phyloP scores from a whole-genome alignment of 805 yeast species.

The Torulaspora indica region DNA sequence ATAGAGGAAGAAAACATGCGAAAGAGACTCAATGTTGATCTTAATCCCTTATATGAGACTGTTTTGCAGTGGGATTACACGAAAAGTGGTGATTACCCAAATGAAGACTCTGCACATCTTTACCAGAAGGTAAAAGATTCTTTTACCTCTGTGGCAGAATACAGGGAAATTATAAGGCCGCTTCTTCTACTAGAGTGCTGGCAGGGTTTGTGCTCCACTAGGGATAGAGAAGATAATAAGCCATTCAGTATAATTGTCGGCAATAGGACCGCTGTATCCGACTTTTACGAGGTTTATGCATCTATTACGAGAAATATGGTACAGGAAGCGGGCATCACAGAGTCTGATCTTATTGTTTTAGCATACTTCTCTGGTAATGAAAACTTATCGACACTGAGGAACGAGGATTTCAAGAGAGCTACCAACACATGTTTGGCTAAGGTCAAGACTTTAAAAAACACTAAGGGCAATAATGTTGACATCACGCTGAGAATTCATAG shows the following conservation, averaged over 20 bases:
- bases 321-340: constrained; percentile 54
- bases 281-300: constrained; percentile 81
- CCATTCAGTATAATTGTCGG: constrained; percentile 72
- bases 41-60: constrained; percentile 65
- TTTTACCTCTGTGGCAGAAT: constrained; percentile 59
- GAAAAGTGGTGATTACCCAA: constrained; percentile 52
- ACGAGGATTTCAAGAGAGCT: constrained; percentile 35
- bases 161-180: constrained; percentile 69
- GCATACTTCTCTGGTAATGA: constrained; percentile 45
- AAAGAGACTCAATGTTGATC: constrained; percentile 67
- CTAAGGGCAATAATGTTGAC: constrained; percentile 64
- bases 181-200: constrained; percentile 84
- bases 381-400: constrained; percentile 29
- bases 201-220: constrained; percentile 78
- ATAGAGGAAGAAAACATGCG: constrained; percentile 74
- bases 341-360: constrained; percentile 69
- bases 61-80: constrained; percentile 76
- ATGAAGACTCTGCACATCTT: constrained; percentile 40
- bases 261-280: constrained; percentile 75
- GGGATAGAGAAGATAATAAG: constrained; percentile 47
- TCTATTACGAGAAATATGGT: constrained; percentile 54
- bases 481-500: constrained; percentile 63
- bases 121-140: constrained; percentile 49
- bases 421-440: constrained; percentile 70
- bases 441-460: constrained; percentile 63